Evolutionary conservation across 2,329 filamentous ascomycete genomes (phyloP).

Genomic region (Furcasterigmium sp.): DNA sequence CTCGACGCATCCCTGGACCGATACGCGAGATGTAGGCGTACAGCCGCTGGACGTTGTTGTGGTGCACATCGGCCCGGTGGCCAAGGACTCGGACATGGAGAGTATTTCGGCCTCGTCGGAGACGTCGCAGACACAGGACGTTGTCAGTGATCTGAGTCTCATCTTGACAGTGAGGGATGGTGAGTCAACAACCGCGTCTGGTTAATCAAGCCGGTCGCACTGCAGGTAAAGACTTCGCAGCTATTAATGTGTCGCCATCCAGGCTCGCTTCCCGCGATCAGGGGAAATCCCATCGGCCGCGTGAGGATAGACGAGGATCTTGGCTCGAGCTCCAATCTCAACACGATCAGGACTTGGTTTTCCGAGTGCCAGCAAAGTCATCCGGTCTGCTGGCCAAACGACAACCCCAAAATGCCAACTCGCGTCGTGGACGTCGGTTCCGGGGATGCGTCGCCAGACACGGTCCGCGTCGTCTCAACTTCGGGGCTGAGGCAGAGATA

Average conservation of each 20-base stretch:
- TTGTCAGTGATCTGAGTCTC: background rate
- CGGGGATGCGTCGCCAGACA: too few species aligned
- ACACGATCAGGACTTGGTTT: slow-evolving; percentile 1
- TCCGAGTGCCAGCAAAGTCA: slow-evolving; percentile 1
- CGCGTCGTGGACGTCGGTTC: too few species aligned
- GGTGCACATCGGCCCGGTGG: slow-evolving; percentile 1
- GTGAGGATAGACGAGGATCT: background rate
- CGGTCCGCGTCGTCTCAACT: background rate
- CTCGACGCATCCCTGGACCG: background rate
- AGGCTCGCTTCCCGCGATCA: too few species aligned
- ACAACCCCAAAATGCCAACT: background rate
- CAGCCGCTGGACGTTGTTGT: slow-evolving; percentile 2
- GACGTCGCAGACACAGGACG: too few species aligned
- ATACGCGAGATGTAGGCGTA: background rate
- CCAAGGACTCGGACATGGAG: too few species aligned
- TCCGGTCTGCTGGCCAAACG: background rate
- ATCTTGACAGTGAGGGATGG: background rate
- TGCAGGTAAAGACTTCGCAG: too few species aligned
- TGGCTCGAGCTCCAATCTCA: background rate
- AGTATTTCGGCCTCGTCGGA: too few species aligned
- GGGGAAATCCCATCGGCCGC: background rate
- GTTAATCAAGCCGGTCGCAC: too few species aligned
- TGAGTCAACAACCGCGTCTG: too few species aligned
- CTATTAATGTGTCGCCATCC: too few species aligned
- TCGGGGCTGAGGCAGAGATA: slow-evolving; percentile 2